A percentile compares a stretch with the other conserved stretches of the same genome.
Evolutionary conservation across 768 basidiomycete species (phyloP).

Genomic region (Porpolomopsis calyptriformis): DNA sequence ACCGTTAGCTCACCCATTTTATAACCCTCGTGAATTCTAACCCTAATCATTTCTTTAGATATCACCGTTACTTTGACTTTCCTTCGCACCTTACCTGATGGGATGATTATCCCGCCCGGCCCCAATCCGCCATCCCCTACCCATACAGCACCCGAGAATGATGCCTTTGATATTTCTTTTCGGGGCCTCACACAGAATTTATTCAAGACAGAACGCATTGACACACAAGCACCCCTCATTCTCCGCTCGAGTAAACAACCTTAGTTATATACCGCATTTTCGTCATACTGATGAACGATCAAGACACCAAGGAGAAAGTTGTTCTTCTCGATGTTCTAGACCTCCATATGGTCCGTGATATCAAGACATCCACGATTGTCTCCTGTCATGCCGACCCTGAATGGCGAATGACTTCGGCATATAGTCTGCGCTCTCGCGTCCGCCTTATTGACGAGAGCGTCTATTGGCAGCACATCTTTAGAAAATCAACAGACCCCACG

Average conservation of each 20-base stretch:
- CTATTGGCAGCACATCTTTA: slow-evolving; percentile 35
- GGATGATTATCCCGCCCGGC: not conserved
- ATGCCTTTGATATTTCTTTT: too few relatives aligned
- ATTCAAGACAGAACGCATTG: slow-evolving; percentile 20
- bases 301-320: slow-evolving; percentile 15
- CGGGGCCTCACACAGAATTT: not conserved
- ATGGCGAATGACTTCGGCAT: slow-evolving; percentile 23
- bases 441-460: slow-evolving; percentile 37
- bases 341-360: slow-evolving; percentile 37
- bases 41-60: slow-evolving; percentile 17
- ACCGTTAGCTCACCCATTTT: slow-evolving; percentile 23
- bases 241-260: slow-evolving; percentile 22
- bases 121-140: not conserved
- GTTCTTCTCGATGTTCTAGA: slow-evolving; percentile 38
- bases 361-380: slow-evolving; percentile 37
- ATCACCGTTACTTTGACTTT: slow-evolving; percentile 35
- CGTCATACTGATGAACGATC: too few relatives aligned
- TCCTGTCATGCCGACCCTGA: slow-evolving; percentile 33
- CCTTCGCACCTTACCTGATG: not conserved
- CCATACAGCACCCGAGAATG: not conserved
- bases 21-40: not conserved
- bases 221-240: slow-evolving; percentile 30
- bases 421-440: slow-evolving; percentile 36
- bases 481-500: slow-evolving; percentile 40
- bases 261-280: not conserved